Conservation (phyloP, 768 basidiomycete genomes). For the Mrakia frigida region DNA sequence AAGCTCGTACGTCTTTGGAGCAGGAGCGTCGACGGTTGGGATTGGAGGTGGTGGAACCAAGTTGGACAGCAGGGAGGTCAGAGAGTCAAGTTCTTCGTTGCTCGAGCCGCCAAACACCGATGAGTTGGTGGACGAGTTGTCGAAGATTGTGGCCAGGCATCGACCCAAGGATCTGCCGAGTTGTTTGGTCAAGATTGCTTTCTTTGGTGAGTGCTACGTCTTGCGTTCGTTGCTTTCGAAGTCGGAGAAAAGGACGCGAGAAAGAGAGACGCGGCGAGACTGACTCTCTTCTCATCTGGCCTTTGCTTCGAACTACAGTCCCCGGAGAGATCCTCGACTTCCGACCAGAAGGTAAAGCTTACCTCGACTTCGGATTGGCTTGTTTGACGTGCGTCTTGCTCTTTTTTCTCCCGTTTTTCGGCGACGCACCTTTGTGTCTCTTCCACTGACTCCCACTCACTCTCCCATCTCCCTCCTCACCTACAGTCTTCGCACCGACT, state of each 20-base stretch:
- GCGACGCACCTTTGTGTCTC: background rate
- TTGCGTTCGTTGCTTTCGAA: background rate
- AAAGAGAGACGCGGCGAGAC: background rate
- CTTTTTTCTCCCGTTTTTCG: background rate
- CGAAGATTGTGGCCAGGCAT: background rate
- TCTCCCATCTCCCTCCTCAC: background rate
- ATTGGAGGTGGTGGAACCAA: background rate
- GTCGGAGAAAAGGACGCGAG: too few relatives aligned
- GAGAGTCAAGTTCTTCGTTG: background rate
- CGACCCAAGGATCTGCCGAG: background rate
- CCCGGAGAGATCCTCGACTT: constrained; percentile 5
- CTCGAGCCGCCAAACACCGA: constrained; percentile 1
- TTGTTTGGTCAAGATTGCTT: constrained; percentile 3
- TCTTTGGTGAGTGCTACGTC: background rate
- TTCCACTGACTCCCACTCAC: background rate
- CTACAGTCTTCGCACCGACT: background rate
- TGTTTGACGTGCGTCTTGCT: background rate
- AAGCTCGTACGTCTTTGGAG: background rate
- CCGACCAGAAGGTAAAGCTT: background rate
- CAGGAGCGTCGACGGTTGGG: background rate
- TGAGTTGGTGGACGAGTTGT: constrained; percentile 5
- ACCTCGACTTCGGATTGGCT: background rate
- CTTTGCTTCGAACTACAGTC: background rate
- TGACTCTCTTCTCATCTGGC: background rate
- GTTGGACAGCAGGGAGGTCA: background rate